These are phyloP conservation scores for Exsudoporus frostii DNA, from an alignment of 768 basidiomycete genomes.

Conservation along the genomic window DNA sequence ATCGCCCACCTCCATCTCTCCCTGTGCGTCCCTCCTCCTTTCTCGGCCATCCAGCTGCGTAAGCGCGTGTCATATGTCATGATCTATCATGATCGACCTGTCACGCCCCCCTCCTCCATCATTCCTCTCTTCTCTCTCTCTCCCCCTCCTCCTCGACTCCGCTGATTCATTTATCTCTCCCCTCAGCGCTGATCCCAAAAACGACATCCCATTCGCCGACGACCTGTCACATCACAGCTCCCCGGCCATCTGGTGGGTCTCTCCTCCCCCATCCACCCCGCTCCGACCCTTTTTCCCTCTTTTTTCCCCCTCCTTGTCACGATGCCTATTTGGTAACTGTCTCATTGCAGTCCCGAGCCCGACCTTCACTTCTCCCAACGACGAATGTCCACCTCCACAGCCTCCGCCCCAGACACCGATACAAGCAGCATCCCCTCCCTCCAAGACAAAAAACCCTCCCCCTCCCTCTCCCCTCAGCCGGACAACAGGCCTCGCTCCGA, in stretches of 20 bases:
- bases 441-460: constrained; percentile 58
- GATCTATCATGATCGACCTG: constrained; percentile 32
- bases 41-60: constrained; percentile 3
- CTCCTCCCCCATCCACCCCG: constrained; percentile 13
- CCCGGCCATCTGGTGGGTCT: constrained; percentile 45
- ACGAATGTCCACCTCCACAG: constrained; percentile 77
- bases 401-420: constrained; percentile 65
- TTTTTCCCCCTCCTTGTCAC: constrained; percentile 1
- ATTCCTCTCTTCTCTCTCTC: constrained; percentile 2
- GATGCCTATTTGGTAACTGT: constrained; percentile 10
- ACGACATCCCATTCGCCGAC: constrained; percentile 40
- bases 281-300: constrained; percentile 15
- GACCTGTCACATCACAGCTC: constrained; percentile 47
- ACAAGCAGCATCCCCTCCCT: constrained; percentile 52
- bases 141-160: neutral
- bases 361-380: constrained; percentile 54
- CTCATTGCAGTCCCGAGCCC: constrained; percentile 36
- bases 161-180: constrained; percentile 10
- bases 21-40: constrained; percentile 41
- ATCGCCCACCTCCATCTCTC: constrained; percentile 61
- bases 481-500: constrained; percentile 43
- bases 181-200: constrained; percentile 39
- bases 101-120: constrained; percentile 16
- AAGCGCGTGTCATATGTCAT: constrained; percentile 30
- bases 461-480: constrained; percentile 47